Conservation (phyloP, 2,329 filamentous ascomycete genomes). For the Dothideomycetidae sp. region DNA sequence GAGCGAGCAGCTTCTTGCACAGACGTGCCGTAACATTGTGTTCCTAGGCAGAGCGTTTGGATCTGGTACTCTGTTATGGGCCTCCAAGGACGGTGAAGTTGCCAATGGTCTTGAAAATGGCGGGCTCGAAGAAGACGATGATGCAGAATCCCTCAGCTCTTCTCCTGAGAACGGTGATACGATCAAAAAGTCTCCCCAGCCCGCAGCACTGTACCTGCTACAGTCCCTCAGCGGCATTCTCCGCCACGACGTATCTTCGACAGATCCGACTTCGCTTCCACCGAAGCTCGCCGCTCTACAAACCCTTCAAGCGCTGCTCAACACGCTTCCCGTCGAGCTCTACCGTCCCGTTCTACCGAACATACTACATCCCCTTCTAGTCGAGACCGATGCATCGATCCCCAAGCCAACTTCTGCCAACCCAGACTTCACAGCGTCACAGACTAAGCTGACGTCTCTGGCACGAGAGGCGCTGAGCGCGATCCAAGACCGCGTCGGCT, state of each 20-base stretch:
- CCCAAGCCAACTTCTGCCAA: constrained; percentile 44
- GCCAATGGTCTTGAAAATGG: constrained; percentile 29
- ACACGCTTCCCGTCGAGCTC: constrained; percentile 42
- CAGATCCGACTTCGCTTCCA: constrained; percentile 46
- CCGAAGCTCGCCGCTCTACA: constrained; percentile 65
- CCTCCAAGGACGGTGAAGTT: constrained; percentile 30
- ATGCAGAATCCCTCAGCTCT: no score
- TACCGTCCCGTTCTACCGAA: constrained; percentile 50
- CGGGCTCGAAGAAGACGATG: constrained; percentile 32
- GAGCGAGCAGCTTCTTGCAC: constrained; percentile 58
- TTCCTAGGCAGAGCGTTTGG: constrained; percentile 59
- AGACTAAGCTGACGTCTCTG: constrained; percentile 56
- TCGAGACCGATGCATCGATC: constrained; percentile 63
- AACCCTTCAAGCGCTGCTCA: constrained; percentile 55
- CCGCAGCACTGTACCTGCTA: constrained; percentile 60
- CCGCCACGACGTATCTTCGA: constrained; percentile 50
- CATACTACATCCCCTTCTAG: constrained; percentile 57
- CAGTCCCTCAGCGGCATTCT: constrained; percentile 64
- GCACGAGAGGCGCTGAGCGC: constrained; percentile 65
- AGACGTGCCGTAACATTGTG: constrained; percentile 66
- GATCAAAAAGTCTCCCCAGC: constrained; percentile 24
- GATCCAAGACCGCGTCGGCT: constrained; percentile 76
- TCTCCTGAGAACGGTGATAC: constrained; percentile 28
- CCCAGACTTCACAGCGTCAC: constrained; percentile 50
- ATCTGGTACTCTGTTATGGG: constrained; percentile 40